Evolutionary conservation across 768 basidiomycete genomes (phyloP).

Genomic region (Phaeotremella skinneri): DNA sequence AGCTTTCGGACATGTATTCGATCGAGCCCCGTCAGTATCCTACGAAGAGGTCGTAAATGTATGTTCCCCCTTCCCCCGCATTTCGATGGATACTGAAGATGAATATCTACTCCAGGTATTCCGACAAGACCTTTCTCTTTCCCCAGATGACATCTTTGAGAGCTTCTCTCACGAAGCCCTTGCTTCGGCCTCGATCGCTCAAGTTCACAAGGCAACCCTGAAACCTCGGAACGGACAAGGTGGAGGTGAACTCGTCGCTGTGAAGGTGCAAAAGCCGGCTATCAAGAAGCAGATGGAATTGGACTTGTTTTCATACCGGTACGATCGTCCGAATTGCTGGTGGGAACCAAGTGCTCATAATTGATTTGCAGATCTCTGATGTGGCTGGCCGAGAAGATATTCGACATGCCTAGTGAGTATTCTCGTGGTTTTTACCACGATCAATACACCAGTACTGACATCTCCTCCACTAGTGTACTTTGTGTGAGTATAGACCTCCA

Average conservation of each 20-base stretch:
- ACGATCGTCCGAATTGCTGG: slow-evolving; percentile 7
- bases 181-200: slow-evolving; percentile 87
- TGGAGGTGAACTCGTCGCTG: slow-evolving; percentile 68
- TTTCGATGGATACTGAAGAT: background rate
- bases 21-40: slow-evolving; percentile 81
- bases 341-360: background rate
- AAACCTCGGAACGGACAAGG: slow-evolving; percentile 45
- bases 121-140: slow-evolving; percentile 56
- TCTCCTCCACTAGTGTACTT: slow-evolving; percentile 30
- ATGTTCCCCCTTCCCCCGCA: slow-evolving; percentile 9
- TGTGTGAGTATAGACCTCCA: slow-evolving; percentile 32
- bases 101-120: slow-evolving; percentile 53
- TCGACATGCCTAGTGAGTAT: slow-evolving; percentile 66
- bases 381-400: slow-evolving; percentile 58
- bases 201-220: slow-evolving; percentile 78
- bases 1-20: slow-evolving; percentile 79
- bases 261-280: slow-evolving; percentile 86
- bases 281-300: slow-evolving; percentile 82
- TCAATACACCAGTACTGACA: slow-evolving; percentile 7
- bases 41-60: slow-evolving; percentile 67
- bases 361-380: slow-evolving; percentile 53
- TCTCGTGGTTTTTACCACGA: background rate
- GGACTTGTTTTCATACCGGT: slow-evolving; percentile 51
- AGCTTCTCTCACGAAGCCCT: slow-evolving; percentile 72
- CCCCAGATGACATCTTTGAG: slow-evolving; percentile 72